phyloP scores from a whole-genome alignment of 768 basidiomycete genomes.

The Lanmaoa pseudosensibilis region DNA sequence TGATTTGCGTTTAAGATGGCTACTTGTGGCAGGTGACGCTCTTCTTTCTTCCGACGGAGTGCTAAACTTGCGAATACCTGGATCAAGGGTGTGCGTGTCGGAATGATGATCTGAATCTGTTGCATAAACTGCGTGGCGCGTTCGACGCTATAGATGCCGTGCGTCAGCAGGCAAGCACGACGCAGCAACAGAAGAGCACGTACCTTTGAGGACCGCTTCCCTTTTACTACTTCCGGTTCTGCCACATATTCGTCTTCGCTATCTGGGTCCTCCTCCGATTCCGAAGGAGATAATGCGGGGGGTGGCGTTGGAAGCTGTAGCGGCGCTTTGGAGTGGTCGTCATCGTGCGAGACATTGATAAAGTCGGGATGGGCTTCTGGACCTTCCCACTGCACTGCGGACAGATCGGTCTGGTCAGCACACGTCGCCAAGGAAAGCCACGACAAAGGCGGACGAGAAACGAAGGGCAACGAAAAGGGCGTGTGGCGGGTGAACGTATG shows the following conservation, averaged over 20 bases:
- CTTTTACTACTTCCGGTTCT: constrained; percentile 37
- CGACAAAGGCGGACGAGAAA: constrained; percentile 16
- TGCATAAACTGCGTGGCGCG: constrained; percentile 39
- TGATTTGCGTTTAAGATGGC: constrained; percentile 56
- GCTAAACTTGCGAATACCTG: constrained; percentile 17
- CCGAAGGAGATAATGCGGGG: constrained; percentile 38
- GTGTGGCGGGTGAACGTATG: background rate
- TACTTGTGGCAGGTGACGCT: constrained; percentile 20
- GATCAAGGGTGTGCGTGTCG: constrained; percentile 28
- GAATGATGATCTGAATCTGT: constrained; percentile 45
- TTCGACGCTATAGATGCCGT: constrained; percentile 40
- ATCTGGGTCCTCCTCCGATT: constrained; percentile 49
- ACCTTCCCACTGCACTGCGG: constrained; percentile 74
- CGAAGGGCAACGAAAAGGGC: constrained; percentile 5
- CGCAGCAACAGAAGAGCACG: constrained; percentile 24
- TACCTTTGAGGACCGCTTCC: constrained; percentile 44
- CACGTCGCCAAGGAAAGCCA: constrained; percentile 16
- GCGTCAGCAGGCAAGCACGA: constrained; percentile 14
- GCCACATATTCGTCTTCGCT: constrained; percentile 77
- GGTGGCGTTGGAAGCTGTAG: constrained; percentile 27
- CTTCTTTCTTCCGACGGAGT: constrained; percentile 21
- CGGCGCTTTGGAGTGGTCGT: constrained; percentile 23
- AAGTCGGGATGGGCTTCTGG: constrained; percentile 54
- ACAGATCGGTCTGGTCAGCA: constrained; percentile 33
- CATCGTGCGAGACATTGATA: constrained; percentile 19